A percentile compares a stretch with the other conserved stretches of the same genome.
Evolutionary conservation across 139 green algal species (phyloP).

Genomic region (Haematococcus sp.): DNA sequence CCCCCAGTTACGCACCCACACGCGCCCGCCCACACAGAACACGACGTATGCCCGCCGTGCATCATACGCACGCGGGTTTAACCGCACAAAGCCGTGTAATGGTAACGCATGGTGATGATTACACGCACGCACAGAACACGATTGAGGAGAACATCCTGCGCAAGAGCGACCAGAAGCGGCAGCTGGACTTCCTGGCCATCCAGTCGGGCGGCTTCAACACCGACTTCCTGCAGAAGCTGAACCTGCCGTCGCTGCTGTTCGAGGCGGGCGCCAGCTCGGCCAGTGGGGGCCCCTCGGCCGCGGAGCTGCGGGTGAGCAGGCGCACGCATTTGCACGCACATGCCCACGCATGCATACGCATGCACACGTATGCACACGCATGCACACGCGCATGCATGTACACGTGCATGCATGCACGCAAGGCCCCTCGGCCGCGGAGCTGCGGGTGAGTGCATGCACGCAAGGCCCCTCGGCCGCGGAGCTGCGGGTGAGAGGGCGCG

Average conservation of each 20-base stretch:
- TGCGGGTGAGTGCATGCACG: no score
- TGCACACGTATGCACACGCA: neutral
- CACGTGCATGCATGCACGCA: no score
- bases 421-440: no score
- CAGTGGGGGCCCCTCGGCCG: slow-evolving; percentile 22
- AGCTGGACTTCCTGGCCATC: slow-evolving; percentile 95
- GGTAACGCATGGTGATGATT: no score
- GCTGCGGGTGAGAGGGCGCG: no score
- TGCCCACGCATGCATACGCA: neutral
- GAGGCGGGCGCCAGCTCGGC: neutral
- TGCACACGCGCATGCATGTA: no score
- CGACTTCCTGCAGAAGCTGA: slow-evolving; percentile 60
- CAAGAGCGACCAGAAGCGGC: slow-evolving; percentile 96
- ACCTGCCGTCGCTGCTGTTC: neutral
- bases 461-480: no score
- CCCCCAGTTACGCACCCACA: no score
- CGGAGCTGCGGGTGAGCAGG: neutral
- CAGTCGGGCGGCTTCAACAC: slow-evolving; percentile 89
- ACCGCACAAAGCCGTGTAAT: no score
- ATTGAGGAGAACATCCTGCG: slow-evolving; percentile 98
- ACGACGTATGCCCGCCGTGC: no score
- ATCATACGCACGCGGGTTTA: no score
- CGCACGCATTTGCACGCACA: neutral
- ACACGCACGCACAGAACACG: slow-evolving; percentile 71
- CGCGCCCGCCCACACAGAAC: no score